phyloP scores from a whole-genome alignment of 257 asterid genomes.

The Fraxinus cuspidata region DNA sequence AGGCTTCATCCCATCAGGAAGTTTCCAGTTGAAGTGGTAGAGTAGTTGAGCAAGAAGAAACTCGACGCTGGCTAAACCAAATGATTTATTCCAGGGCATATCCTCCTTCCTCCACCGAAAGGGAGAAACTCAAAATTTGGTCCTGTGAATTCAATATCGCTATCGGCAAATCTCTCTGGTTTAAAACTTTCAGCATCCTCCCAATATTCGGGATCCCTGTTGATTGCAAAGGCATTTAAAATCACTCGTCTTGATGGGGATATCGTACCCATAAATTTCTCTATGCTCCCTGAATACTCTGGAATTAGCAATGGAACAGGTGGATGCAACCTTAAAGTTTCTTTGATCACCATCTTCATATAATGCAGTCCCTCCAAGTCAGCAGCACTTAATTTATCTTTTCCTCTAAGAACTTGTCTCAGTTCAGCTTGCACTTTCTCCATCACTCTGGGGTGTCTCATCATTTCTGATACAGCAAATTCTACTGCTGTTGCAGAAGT shows the following conservation, averaged over 20 bases:
- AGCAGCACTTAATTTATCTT: constrained; percentile 1
- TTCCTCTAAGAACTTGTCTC: constrained; percentile 16
- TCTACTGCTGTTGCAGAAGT: constrained; percentile 21
- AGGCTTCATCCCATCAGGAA: constrained; percentile 21
- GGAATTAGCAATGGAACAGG: constrained; percentile 33
- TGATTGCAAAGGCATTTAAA: constrained; percentile 30
- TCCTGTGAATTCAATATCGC: constrained; percentile 13
- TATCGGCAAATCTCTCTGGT: constrained; percentile 30
- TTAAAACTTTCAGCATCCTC: constrained; percentile 20
- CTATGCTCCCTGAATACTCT: constrained; percentile 11
- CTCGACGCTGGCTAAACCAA: constrained; percentile 27
- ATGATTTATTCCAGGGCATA: constrained; percentile 28
- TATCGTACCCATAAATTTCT: constrained; percentile 10
- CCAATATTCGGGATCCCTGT: constrained; percentile 35
- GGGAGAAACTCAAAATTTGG: constrained; percentile 31
- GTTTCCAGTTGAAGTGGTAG: constrained; percentile 35
- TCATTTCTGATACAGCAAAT: constrained; percentile 33
- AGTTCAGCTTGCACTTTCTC: constrained; percentile 31
- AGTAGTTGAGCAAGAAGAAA: constrained; percentile 26
- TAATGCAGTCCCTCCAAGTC: constrained; percentile 24
- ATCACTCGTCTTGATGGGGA: constrained; percentile 26
- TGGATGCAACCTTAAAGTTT: constrained; percentile 27
- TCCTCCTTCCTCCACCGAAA: constrained; percentile 32
- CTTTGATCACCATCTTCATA: constrained; percentile 34
- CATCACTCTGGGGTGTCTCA: constrained; percentile 23